A percentile compares a stretch with the other conserved stretches of the same genome.
Evolutionary conservation across 2,329 filamentous ascomycete genomes (phyloP).

Genomic region (Fusarium buharicum): DNA sequence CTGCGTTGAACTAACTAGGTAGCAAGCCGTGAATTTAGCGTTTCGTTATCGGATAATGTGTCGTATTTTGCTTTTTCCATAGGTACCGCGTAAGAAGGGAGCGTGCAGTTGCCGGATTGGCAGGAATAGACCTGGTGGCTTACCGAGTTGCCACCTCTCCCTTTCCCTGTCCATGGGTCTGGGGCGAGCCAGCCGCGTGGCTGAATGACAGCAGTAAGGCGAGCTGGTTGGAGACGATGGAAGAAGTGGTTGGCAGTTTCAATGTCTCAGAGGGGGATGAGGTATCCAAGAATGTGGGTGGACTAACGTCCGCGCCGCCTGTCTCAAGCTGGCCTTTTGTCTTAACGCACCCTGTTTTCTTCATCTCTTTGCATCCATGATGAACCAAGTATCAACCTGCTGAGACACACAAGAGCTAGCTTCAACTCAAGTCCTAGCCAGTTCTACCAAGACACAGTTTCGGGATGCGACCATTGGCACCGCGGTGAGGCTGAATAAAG

Average conservation of each 20-base stretch:
- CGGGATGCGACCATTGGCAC: constrained; percentile 12
- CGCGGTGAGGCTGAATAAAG: constrained; percentile 13
- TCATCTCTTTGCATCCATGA: constrained; percentile 23
- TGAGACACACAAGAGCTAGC: constrained; percentile 20
- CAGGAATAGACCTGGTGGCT: constrained; percentile 17
- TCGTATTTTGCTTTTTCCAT: neutral
- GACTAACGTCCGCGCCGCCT: constrained; percentile 2
- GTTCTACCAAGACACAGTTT: constrained; percentile 13
- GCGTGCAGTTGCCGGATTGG: neutral
- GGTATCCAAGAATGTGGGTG: constrained; percentile 1
- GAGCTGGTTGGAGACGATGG: constrained; percentile 6
- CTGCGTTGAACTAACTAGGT: neutral
- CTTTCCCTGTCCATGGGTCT: constrained; percentile 25
- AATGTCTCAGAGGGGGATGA: constrained; percentile 15
- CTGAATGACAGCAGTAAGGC: constrained; percentile 24
- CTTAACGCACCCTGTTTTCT: constrained; percentile 24
- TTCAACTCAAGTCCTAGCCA: constrained; percentile 4
- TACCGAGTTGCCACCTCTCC: neutral
- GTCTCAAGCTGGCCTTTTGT: constrained; percentile 28
- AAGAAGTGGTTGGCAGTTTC: constrained; percentile 1
- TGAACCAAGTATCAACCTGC: constrained; percentile 9
- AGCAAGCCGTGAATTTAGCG: neutral
- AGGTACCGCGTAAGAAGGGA: neutral
- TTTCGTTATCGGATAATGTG: neutral
- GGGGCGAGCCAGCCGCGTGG: constrained; percentile 23